phyloP scores from a whole-genome alignment of 2,329 filamentous ascomycete species.

The Chaetomium sp. region DNA sequence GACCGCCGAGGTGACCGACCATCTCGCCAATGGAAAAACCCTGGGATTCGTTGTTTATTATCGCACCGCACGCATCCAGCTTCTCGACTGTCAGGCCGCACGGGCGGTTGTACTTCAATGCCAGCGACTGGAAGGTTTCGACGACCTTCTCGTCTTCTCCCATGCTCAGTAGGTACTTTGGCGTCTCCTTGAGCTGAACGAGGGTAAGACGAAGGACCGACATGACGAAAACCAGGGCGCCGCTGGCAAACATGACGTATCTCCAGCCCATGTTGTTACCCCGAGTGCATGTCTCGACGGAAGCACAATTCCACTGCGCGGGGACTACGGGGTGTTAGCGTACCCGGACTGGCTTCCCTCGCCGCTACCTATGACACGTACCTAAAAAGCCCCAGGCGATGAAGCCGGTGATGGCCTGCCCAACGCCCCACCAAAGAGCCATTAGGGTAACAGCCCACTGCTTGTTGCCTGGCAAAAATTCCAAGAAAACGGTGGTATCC shows the following conservation, averaged over 20 bases:
- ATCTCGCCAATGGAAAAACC: slow-evolving; percentile 41
- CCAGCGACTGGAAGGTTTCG: slow-evolving; percentile 44
- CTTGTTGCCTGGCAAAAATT: slow-evolving; percentile 52
- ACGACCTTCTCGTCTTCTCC: slow-evolving; percentile 57
- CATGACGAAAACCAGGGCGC: slow-evolving; percentile 50
- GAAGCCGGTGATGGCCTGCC: slow-evolving; percentile 51
- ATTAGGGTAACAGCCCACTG: slow-evolving; percentile 68
- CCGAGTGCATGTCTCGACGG: slow-evolving; percentile 45
- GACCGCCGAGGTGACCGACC: slow-evolving; percentile 60
- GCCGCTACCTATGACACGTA: neutral
- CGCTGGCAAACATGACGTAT: slow-evolving; percentile 52
- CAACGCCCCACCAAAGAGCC: slow-evolving; percentile 57
- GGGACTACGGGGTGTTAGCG: slow-evolving; percentile 38
- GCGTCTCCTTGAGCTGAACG: slow-evolving; percentile 59
- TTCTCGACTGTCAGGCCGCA: slow-evolving; percentile 49
- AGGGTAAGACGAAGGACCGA: slow-evolving; percentile 57
- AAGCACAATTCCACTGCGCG: slow-evolving; percentile 47
- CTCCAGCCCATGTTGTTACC: slow-evolving; percentile 54
- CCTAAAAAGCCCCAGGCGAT: slow-evolving; percentile 54
- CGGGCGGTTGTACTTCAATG: slow-evolving; percentile 44
- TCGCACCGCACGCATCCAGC: slow-evolving; percentile 51
- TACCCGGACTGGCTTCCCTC: neutral
- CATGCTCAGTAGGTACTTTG: slow-evolving; percentile 59
- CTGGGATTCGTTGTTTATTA: slow-evolving; percentile 41
- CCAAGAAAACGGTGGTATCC: slow-evolving; percentile 57